phyloP scores from a whole-genome alignment of 2,329 filamentous ascomycete species.

The Apiospora aurea region DNA sequence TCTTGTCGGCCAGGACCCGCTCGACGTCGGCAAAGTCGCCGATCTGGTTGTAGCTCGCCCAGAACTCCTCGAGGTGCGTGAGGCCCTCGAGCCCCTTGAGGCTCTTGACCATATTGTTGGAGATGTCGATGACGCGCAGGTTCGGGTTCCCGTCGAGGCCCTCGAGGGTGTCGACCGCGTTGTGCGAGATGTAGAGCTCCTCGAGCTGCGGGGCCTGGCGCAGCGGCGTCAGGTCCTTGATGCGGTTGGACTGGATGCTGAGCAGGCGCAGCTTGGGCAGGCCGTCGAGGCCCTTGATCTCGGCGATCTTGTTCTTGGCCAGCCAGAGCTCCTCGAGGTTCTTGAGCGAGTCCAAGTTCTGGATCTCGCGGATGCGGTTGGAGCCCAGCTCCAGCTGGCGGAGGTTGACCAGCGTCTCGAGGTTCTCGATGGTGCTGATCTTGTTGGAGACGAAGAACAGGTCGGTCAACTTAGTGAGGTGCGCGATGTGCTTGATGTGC shows the following conservation, averaged over 20 bases:
- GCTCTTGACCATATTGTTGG: slow-evolving; percentile 82
- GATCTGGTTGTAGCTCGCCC: slow-evolving; percentile 90
- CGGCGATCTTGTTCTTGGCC: slow-evolving; percentile 94
- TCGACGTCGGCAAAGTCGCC: slow-evolving; percentile 84
- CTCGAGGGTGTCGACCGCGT: slow-evolving; percentile 79
- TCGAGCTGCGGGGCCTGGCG: slow-evolving; percentile 78
- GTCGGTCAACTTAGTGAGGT: slow-evolving; percentile 80
- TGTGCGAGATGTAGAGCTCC: slow-evolving; percentile 96
- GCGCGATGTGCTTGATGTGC: slow-evolving; percentile 88
- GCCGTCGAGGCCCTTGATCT: slow-evolving; percentile 77
- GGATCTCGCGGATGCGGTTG: slow-evolving; percentile 88
- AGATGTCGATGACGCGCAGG: slow-evolving; percentile 85
- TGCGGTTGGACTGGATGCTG: slow-evolving; percentile 94
- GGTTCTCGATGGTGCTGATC: slow-evolving; percentile 84
- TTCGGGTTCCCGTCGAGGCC: slow-evolving; percentile 73
- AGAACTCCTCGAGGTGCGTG: slow-evolving; percentile 82
- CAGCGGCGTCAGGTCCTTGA: slow-evolving; percentile 79
- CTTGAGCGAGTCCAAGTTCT: slow-evolving; percentile 80
- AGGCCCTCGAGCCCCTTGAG: slow-evolving; percentile 76
- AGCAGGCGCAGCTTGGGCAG: slow-evolving; percentile 85
- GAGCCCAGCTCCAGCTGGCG: slow-evolving; percentile 89
- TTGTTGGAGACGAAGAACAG: slow-evolving; percentile 96
- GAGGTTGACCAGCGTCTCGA: slow-evolving; percentile 77
- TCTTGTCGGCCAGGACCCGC: slow-evolving; percentile 77
- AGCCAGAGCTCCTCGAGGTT: slow-evolving; percentile 90